Evolutionary conservation across 768 basidiomycete genomes (phyloP).

Genomic region (Coprinopsis marcescibilis): DNA sequence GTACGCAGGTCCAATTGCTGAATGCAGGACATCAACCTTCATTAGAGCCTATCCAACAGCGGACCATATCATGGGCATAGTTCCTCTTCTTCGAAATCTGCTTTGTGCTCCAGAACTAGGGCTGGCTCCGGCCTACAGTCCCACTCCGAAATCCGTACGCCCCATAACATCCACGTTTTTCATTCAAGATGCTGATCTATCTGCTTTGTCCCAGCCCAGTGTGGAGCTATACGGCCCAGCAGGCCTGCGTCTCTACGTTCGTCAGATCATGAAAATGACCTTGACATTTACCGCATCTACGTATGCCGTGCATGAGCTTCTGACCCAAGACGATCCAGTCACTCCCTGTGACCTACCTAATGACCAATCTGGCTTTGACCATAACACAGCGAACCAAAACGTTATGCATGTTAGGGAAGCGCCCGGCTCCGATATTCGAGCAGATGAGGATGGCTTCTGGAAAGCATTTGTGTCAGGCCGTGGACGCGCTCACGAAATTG

Average conservation of each 20-base stretch:
- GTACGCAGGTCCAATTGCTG: too few species aligned
- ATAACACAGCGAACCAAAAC: conserved; percentile 22
- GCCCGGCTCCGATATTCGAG: conserved; percentile 53
- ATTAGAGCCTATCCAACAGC: conserved; percentile 26
- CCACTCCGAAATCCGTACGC: conserved; percentile 20
- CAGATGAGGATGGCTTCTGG: conserved; percentile 62
- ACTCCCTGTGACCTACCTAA: conserved; percentile 41
- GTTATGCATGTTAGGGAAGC: conserved; percentile 60
- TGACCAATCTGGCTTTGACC: conserved; percentile 9
- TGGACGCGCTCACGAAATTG: conserved; percentile 29
- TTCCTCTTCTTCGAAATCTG: conserved; percentile 56
- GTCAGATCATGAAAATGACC: conserved; percentile 65
- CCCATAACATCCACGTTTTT: conserved; percentile 6
- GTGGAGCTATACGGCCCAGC: conserved; percentile 78
- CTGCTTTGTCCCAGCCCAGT: conserved; percentile 31
- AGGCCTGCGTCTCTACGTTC: conserved; percentile 70
- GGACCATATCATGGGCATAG: conserved; percentile 72
- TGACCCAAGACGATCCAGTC: conserved; percentile 46
- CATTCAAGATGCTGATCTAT: too few species aligned
- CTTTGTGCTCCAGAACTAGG: conserved; percentile 41
- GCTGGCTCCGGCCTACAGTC: conserved; percentile 9
- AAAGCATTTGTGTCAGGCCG: conserved; percentile 36
- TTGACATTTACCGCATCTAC: conserved; percentile 50
- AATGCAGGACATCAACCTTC: too few species aligned
- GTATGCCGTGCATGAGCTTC: conserved; percentile 76